Evolutionary conservation across 2,329 filamentous ascomycete species (phyloP).

Genomic region (Neofusicoccum ribis): DNA sequence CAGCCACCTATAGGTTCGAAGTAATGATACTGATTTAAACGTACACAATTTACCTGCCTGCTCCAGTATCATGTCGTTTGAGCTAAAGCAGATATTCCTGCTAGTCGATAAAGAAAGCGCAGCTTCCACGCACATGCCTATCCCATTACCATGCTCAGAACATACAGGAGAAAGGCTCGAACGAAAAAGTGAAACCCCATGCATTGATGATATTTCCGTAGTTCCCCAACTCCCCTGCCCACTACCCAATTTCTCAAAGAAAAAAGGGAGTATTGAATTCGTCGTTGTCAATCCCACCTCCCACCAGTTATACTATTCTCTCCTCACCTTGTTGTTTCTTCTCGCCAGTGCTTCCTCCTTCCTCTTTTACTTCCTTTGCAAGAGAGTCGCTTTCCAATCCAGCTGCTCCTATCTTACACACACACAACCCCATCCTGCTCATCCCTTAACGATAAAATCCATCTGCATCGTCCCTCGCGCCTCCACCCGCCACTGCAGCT

Average conservation of each 20-base stretch:
- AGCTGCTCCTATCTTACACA: background rate
- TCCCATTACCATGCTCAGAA: too few species aligned
- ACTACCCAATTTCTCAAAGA: background rate
- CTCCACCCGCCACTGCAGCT: constrained; percentile 32
- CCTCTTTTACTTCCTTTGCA: background rate
- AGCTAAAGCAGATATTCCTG: too few species aligned
- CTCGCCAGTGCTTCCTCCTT: background rate
- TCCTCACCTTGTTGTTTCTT: background rate
- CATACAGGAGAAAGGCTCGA: too few species aligned
- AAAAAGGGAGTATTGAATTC: background rate
- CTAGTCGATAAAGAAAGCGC: too few species aligned
- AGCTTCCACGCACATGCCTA: too few species aligned
- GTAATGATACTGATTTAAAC: too few species aligned
- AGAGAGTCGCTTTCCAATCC: background rate
- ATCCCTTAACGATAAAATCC: constrained; percentile 27
- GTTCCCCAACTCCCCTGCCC: background rate
- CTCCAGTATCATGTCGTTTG: too few species aligned
- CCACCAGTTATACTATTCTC: background rate
- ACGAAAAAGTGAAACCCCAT: background rate
- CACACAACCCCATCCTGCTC: background rate
- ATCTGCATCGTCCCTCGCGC: constrained; percentile 32
- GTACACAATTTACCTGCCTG: too few species aligned
- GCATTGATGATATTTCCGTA: background rate
- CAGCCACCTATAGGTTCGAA: too few species aligned
- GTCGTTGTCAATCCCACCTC: background rate